phyloP scores from a whole-genome alignment of 345 rosid species.

The Salix udensis region DNA sequence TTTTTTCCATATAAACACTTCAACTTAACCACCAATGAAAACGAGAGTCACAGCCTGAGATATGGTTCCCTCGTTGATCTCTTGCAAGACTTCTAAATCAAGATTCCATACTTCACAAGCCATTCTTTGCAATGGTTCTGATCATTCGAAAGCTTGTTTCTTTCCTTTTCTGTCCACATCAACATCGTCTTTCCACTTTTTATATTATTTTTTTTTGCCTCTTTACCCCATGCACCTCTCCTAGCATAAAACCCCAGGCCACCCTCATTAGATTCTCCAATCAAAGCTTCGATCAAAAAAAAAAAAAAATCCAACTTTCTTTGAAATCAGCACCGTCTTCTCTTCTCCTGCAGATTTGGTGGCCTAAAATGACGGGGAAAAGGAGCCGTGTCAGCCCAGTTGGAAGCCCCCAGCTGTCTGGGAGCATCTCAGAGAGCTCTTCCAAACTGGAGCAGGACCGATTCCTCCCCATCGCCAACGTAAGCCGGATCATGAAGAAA shows the following conservation, averaged over 20 bases:
- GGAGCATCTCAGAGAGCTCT: conserved; percentile 34
- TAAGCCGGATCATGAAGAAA: conserved; percentile 27
- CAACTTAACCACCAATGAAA: too few species aligned
- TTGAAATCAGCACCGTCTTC: neutral
- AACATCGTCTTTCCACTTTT: conserved; percentile 30
- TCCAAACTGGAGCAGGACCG: conserved; percentile 23
- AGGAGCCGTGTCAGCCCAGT: conserved; percentile 32
- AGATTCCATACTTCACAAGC: conserved; percentile 30
- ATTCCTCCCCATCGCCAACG: conserved; percentile 29
- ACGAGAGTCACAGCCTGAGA: neutral
- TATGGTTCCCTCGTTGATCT: neutral
- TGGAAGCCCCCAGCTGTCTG: conserved; percentile 39
- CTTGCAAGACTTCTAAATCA: neutral
- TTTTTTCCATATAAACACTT: too few species aligned
- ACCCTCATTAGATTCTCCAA: conserved; percentile 19
- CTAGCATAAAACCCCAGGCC: conserved; percentile 13
- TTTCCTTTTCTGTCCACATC: conserved; percentile 39
- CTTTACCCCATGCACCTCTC: neutral
- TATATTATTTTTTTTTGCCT: neutral
- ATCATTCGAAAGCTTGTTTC: conserved; percentile 18
- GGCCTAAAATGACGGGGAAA: conserved; percentile 36
- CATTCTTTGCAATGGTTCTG: conserved; percentile 15
- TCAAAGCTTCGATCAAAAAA: neutral
- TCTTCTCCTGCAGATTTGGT: neutral
- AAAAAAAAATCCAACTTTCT: neutral